Conservation (phyloP, 2,329 filamentous ascomycete species). For the Colletotrichum plurivorum region DNA sequence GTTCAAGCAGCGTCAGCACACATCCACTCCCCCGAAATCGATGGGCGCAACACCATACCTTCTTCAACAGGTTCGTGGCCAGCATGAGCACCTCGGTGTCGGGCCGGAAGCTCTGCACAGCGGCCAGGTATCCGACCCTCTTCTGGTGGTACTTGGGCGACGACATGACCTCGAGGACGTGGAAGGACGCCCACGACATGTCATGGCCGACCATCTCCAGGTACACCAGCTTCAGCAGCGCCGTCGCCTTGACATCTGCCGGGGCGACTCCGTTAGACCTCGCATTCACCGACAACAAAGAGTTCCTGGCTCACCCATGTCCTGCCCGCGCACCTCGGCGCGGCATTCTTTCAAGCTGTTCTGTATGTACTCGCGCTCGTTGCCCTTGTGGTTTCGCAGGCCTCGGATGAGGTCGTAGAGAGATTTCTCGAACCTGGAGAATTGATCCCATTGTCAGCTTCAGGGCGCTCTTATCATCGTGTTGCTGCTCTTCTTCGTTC, state of each 20-base stretch:
- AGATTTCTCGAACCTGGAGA: slow-evolving; percentile 95
- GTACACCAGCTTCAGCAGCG: slow-evolving; percentile 95
- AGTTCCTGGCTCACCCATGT: slow-evolving; percentile 78
- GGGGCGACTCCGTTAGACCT: slow-evolving; percentile 36
- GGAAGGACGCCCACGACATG: slow-evolving; percentile 99
- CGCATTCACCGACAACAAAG: neutral
- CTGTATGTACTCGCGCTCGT: slow-evolving; percentile 95
- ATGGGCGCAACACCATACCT: slow-evolving; percentile 66
- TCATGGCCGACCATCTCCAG: slow-evolving; percentile 99
- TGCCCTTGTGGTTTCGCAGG: slow-evolving; percentile 94
- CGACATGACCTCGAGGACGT: slow-evolving; percentile 99
- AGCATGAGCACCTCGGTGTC: slow-evolving; percentile 98
- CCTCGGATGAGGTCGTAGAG: slow-evolving; percentile 98
- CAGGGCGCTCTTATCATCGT: neutral
- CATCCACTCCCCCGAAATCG: neutral
- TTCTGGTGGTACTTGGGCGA: slow-evolving; percentile 96
- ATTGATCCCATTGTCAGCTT: neutral
- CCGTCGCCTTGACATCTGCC: slow-evolving; percentile 93
- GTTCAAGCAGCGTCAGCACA: slow-evolving; percentile 39
- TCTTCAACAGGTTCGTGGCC: slow-evolving; percentile 96
- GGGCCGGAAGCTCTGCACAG: slow-evolving; percentile 94
- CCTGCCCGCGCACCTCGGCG: slow-evolving; percentile 89
- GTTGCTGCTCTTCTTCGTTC: neutral
- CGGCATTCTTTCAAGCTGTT: slow-evolving; percentile 96
- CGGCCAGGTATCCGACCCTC: slow-evolving; percentile 92